Base-by-base conservation (phyloP, 371 early-diverging fungal species). In the Capillidium heterosporum region DNA sequence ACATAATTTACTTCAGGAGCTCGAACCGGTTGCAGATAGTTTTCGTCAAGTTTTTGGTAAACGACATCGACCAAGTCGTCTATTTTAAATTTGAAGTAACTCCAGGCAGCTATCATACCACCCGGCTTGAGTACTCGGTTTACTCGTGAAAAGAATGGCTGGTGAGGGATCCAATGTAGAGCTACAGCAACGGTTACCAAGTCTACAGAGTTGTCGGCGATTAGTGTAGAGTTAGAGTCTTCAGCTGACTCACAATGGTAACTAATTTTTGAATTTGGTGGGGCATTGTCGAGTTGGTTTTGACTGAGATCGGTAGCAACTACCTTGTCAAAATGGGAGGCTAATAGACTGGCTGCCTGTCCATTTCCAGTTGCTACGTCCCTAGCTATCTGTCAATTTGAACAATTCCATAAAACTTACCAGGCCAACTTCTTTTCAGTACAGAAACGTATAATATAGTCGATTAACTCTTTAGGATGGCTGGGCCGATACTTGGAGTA, bases 341-440 rank as follows among this genome's bases (percentile, higher is more conserved):
- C 53, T 32, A 53, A 39, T 24, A 24, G 19, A 24, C 17, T 32
- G 19, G 53, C 53, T 32, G 53, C 53, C 19, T 53, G 53, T 3
- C 53, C 53, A 35, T 53, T 53, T 13, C 53, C 53, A 35, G 35
- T 32, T 7, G 53, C 53, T 23, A 53, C 53, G 35, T 53, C 53
- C 53, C 53, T 53, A 44, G 19, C 7, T 19, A 19, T 7, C 7
- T 44, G 7, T 17, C 8, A 44, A 23, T 19, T 19, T 44, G 19
- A 15, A 19, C 19, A 17, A 5, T 44, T 19, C 17, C 24, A 53
- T n/a, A 28, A 24, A n/a, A 13, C 35, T 40, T 53, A 53, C 53
- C 53, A 53, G 13, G 39, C 53, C 29, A 53, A 8, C 17, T 10
- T 19, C 17, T 35, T 53, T 23, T 23, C 41, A 19, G 4, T 21